Evolutionary conservation across 2,329 filamentous ascomycete genomes (phyloP).

Genomic region (Alternaria postmessia): DNA sequence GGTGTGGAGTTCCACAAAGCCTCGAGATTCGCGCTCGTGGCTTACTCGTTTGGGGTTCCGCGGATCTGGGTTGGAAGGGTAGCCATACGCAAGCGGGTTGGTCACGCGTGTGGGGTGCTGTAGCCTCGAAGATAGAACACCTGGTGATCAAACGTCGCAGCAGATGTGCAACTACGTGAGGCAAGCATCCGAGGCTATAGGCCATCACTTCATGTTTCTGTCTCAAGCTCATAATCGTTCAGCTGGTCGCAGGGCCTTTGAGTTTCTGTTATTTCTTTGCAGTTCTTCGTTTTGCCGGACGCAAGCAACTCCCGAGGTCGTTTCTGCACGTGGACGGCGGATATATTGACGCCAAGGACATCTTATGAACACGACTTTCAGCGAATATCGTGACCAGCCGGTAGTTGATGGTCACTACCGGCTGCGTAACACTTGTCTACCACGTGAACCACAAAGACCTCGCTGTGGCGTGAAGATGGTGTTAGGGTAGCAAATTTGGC

Average conservation of each 20-base stretch:
- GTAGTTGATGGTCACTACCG: constrained; percentile 8
- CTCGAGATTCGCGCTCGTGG: not conserved
- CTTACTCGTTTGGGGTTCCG: not conserved
- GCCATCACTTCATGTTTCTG: not conserved
- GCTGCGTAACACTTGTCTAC: constrained; percentile 3
- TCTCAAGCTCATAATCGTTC: not conserved
- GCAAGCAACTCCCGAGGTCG: not conserved
- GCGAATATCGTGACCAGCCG: not conserved
- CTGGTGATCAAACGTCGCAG: too few relatives aligned
- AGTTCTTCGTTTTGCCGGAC: not conserved
- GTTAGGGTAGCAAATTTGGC: not conserved
- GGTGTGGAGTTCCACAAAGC: constrained; percentile 1
- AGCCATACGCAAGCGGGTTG: not conserved
- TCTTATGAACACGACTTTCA: not conserved
- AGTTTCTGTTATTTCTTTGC: not conserved
- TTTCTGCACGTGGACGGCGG: not conserved
- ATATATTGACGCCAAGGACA: constrained; percentile 1
- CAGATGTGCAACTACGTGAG: too few relatives aligned
- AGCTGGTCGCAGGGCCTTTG: not conserved
- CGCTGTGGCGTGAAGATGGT: not conserved
- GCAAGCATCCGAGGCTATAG: not conserved
- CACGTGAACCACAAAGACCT: not conserved
- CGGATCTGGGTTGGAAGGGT: not conserved
- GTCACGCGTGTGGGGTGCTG: not conserved
- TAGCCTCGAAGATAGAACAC: not conserved